Conservation (phyloP, 129 eudicot species). For the Silybum marianum region DNA sequence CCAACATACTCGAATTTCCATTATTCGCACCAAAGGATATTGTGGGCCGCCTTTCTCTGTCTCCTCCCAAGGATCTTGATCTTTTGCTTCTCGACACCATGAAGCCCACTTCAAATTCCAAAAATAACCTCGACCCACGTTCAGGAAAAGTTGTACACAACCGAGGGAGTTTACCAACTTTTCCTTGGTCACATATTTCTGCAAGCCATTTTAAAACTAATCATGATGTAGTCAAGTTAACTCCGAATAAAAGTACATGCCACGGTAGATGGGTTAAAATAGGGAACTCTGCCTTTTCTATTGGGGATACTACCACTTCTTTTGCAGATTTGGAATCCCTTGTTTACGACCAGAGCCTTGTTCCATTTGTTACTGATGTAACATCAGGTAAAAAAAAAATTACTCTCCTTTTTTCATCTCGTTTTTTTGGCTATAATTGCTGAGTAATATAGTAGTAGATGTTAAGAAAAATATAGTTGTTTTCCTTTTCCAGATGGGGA, state of each 20-base stretch:
- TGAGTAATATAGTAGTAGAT: too few species aligned
- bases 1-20: conserved; percentile 36
- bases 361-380: conserved; percentile 36
- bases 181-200: conserved; percentile 83
- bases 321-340: conserved; percentile 59
- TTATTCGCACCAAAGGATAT: conserved; percentile 65
- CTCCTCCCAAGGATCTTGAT: conserved; percentile 81
- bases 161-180: conserved; percentile 78
- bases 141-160: conserved; percentile 31
- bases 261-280: conserved; percentile 92
- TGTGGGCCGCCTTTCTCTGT: conserved; percentile 65
- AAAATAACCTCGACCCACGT: conserved; percentile 24
- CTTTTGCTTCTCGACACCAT: conserved; percentile 71
- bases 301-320: conserved; percentile 43
- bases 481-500: conserved; percentile 29
- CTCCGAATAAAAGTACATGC: conserved; percentile 61
- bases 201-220: conserved; percentile 67
- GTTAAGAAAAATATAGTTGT: too few species aligned
- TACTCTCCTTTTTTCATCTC: too few species aligned
- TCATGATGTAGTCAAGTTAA: conserved; percentile 58
- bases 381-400: too few species aligned
- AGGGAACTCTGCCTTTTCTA: conserved; percentile 39
- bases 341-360: conserved; percentile 56
- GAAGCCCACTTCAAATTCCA: conserved; percentile 58
- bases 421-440: too few species aligned